Evolutionary conservation across 2,329 filamentous ascomycete species (phyloP).

Genomic region (Monilinia vaccinii-corymbosi): DNA sequence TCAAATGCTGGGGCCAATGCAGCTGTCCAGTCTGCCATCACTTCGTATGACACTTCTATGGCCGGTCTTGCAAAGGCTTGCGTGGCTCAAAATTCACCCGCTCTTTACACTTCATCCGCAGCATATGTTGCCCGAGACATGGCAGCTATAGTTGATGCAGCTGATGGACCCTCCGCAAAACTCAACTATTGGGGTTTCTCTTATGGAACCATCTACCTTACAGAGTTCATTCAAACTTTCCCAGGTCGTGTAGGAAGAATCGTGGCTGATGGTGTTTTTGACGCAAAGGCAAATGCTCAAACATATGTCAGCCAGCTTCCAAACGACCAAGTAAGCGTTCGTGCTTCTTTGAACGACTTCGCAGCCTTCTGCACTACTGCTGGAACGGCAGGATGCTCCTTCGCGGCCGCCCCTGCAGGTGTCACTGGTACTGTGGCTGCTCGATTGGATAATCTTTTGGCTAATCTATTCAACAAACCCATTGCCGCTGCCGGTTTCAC

Average conservation of each 20-base stretch:
- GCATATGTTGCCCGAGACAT: slow-evolving; percentile 17
- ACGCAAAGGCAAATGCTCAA: slow-evolving; percentile 33
- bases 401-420: neutral
- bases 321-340: slow-evolving; percentile 12
- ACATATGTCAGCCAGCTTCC: slow-evolving; percentile 13
- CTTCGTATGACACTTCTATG: slow-evolving; percentile 11
- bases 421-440: neutral
- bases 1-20: slow-evolving; percentile 6
- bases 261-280: slow-evolving; percentile 25
- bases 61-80: slow-evolving; percentile 12
- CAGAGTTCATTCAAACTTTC: slow-evolving; percentile 36
- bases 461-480: neutral
- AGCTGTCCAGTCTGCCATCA: neutral
- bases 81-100: slow-evolving; percentile 11
- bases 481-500: neutral
- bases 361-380: slow-evolving; percentile 11
- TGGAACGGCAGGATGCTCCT: slow-evolving; percentile 5
- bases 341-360: slow-evolving; percentile 13
- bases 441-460: neutral
- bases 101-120: slow-evolving; percentile 16
- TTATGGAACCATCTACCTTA: slow-evolving; percentile 37
- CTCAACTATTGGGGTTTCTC: slow-evolving; percentile 43
- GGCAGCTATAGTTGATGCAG: slow-evolving; percentile 13
- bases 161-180: slow-evolving; percentile 4
- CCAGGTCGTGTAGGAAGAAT: slow-evolving; percentile 35